Base-by-base conservation (phyloP, 2,329 filamentous ascomycete genomes). In the Celoporthe dispersa region DNA sequence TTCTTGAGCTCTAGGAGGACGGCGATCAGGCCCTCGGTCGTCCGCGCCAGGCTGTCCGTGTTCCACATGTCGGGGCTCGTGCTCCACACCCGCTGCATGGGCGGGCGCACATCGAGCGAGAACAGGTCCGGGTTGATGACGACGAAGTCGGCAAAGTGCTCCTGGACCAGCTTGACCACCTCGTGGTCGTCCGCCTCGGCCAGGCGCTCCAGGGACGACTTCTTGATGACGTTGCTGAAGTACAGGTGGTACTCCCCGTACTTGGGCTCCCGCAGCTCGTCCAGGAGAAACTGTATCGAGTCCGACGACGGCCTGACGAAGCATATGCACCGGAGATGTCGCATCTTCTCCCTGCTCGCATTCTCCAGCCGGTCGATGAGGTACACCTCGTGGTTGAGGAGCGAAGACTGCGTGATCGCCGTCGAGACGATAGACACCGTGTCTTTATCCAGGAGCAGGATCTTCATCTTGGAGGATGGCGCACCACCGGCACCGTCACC, bases 171-270 rank as follows among this genome's bases (percentile, higher is more conserved):
- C 78, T 94, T 97, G 73, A 99, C 95, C 48, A 99, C 94, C 81
- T 99, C 97, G 78, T 99, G 94, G 75, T 98, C 94, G 79, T 99
- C 96, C 35, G 96, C 94, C 84, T 99, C 97, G 44, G 96, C 96
- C 59, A 99, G 85, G 59, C 96, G 89, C 80, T 99, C 96, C 33
- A 99, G 85, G 0, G 95, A 93, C 1, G 96, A 98, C 81, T 99
- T 99, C 81, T 97, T 97, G 77, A 96, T 91, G 70, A 99, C 92
- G 79, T 99, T 99, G 84, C 94, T 98, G 80, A 99, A 97, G 81
- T 97, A 98, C 69, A 99, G 88, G 78, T 97, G 90, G 81, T 99
- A 99, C 83, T 99, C 96, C 74, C 96, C 95, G 76, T 99, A 99
- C 79, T 94, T 98, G 5, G 96, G 97, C 64, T 98, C 95, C 71